Base-by-base conservation (phyloP, 306 rosid species). In the Trifolium pratense region DNA sequence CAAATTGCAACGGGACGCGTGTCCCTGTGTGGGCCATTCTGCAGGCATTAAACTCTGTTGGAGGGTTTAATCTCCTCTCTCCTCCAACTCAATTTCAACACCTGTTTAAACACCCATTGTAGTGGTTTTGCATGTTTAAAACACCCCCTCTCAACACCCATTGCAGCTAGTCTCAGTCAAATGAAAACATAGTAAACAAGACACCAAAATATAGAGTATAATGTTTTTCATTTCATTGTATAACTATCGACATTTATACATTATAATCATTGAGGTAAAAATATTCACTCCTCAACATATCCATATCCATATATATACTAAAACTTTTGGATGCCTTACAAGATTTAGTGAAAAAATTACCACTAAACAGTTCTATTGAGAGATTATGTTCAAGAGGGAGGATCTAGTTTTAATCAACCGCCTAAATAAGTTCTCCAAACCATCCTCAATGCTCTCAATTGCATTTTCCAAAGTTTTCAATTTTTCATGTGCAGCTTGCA, bases 381-480 rank as follows among this genome's bases (percentile, higher is more conserved):
- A 65, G 3, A 42, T 40, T 40, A 65, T 65, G 20, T 65, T 65
- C 70, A 65, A 65, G 7, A 65, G 52, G 37, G 53, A 65, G 18
- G 70, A 14, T 65, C 70, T 65, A 40, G 53, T 40, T 65, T 65
- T 65, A 65, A 65, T 65, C 34, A 65, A 65, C 0, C 53, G 70
- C 32, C 55, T 65, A 40, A 40, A 65, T 40, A 65, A 65, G 34
- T 40, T 65, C 36, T 65, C 70, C 53, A 65, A 40, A 21, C 20
- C 55, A 65, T 12, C 42, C 36, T 65, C 70, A 40, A 65, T 3
- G 25, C 70, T 65, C 12, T 65, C 36, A 65, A 65, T 21, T 7
- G 20, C 32, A 42, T 65, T 65, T 34, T 65, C 70, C 20, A 65
- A 65, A 65, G 13, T 34, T 53, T 40, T 52, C 18, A 65, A 65